These are phyloP conservation scores for Spiraea crenata DNA, from an alignment of 331 rosid species.

Conservation along the genomic window DNA sequence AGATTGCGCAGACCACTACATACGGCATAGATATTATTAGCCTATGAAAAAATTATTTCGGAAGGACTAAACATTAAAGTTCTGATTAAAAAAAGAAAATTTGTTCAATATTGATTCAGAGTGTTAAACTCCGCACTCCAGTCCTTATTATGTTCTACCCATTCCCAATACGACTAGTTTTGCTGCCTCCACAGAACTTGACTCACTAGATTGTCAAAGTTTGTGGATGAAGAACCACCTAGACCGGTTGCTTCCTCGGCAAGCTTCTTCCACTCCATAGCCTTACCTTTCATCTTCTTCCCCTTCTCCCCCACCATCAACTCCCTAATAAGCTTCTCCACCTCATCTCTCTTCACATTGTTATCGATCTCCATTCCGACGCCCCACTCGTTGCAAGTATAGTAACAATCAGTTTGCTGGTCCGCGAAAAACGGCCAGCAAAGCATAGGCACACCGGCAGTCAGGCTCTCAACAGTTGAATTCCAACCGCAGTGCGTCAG, in stretches of 20 bases:
- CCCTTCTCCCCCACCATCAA: conserved; percentile 13
- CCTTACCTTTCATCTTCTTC: background rate
- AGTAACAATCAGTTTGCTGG: background rate
- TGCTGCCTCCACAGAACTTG: background rate
- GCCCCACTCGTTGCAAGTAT: conserved; percentile 12
- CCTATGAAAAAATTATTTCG: too few species aligned
- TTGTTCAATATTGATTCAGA: too few species aligned
- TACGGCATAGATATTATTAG: too few species aligned
- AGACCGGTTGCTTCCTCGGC: conserved; percentile 9
- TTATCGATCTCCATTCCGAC: conserved; percentile 4
- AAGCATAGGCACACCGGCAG: conserved; percentile 8
- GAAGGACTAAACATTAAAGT: too few species aligned
- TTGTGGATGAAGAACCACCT: background rate
- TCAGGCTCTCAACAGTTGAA: background rate
- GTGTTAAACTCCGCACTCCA: too few species aligned
- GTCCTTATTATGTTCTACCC: too few species aligned
- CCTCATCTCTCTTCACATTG: conserved; percentile 14
- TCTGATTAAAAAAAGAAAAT: too few species aligned
- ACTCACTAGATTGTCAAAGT: conserved; percentile 9
- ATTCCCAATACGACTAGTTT: background rate
- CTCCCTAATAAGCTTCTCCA: conserved; percentile 6
- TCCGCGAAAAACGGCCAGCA: conserved; percentile 10
- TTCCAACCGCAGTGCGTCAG: conserved; percentile 13
- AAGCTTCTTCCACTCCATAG: conserved; percentile 10
- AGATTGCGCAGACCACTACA: too few species aligned